phyloP scores from a whole-genome alignment of 441 rosid species.

The Gossypium davidsonii region DNA sequence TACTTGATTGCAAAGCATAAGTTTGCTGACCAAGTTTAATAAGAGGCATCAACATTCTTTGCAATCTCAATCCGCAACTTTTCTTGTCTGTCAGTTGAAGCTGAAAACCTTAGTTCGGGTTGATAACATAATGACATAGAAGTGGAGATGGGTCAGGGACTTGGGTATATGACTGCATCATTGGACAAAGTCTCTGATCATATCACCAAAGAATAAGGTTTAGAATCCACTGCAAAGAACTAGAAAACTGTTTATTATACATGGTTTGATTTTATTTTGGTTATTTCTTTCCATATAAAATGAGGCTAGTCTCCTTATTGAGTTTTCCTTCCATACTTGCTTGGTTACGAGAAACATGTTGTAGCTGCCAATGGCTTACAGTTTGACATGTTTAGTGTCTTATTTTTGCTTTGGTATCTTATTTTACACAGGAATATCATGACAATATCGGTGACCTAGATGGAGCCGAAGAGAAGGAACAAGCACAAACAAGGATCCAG shows the following conservation, averaged over 20 bases:
- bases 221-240: not conserved
- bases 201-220: conserved; percentile 1
- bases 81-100: not conserved
- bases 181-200: not conserved
- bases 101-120: not conserved
- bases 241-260: not conserved
- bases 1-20: not conserved
- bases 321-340: not conserved
- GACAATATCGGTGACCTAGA: conserved; percentile 90
- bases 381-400: not conserved
- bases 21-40: not conserved
- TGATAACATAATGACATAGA: not conserved
- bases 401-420: not conserved
- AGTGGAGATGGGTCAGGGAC: not conserved
- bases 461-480: conserved; percentile 88
- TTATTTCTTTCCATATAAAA: not conserved
- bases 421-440: conserved; percentile 62
- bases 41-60: not conserved
- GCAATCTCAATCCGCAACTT: not conserved
- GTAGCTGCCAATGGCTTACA: not conserved
- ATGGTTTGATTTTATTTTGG: not conserved
- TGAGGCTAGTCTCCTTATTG: not conserved
- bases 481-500: conserved; percentile 62
- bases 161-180: not conserved
- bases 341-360: no score